A percentile compares a stretch with the other conserved stretches of the same genome.
These are phyloP conservation scores for Lactarius vividus DNA, from an alignment of 768 basidiomycete species.

Conservation along the genomic window DNA sequence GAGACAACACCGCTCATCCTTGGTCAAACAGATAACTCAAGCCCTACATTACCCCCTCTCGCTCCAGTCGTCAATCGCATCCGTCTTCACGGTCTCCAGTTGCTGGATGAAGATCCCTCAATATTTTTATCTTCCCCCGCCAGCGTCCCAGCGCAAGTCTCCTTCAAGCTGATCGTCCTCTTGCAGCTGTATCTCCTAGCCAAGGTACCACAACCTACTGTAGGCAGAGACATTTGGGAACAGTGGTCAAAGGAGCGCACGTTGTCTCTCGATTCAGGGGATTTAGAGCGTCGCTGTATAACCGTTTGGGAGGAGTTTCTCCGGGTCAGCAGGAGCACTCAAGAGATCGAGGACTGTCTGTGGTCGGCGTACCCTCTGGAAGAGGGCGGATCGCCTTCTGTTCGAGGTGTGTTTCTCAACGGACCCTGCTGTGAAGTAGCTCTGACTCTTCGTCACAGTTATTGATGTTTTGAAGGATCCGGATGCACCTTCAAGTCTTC, in stretches of 20 bases:
- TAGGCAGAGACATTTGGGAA: constrained; percentile 41
- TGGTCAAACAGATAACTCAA: not conserved
- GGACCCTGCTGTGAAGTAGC: not conserved
- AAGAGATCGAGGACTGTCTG: constrained; percentile 47
- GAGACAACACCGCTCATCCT: constrained; percentile 24
- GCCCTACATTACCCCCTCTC: constrained; percentile 10
- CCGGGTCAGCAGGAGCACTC: constrained; percentile 37
- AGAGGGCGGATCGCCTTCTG: constrained; percentile 25
- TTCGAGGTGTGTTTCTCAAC: constrained; percentile 30
- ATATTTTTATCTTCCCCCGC: not conserved
- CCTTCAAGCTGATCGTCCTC: constrained; percentile 29
- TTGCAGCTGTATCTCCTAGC: constrained; percentile 28
- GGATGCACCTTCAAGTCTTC: constrained; percentile 13
- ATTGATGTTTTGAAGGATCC: constrained; percentile 22
- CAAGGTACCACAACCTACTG: not conserved
- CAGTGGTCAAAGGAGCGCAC: constrained; percentile 39
- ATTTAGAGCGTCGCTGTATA: constrained; percentile 37
- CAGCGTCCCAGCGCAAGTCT: constrained; percentile 6
- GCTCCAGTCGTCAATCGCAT: constrained; percentile 27
- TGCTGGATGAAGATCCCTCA: constrained; percentile 7
- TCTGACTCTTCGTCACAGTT: constrained; percentile 13
- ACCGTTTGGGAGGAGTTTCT: constrained; percentile 46
- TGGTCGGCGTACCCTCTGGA: constrained; percentile 46
- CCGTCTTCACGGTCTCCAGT: constrained; percentile 26
- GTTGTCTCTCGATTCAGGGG: constrained; percentile 30